Evolutionary conservation across 495 filamentous ascomycete genomes (phyloP).

Genomic region (Daldinia decipiens): DNA sequence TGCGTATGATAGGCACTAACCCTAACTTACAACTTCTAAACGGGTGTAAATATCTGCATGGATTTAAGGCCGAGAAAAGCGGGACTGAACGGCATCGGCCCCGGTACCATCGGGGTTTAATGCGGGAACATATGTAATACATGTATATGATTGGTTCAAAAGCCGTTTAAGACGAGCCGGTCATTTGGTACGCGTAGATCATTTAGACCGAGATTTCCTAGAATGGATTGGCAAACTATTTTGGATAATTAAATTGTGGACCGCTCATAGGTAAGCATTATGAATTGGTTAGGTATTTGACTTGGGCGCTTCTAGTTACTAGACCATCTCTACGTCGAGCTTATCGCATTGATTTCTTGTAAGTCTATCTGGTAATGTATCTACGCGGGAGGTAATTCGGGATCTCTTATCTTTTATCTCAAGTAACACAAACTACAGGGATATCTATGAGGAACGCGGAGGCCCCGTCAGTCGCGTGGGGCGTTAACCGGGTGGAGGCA

Average conservation of each 20-base stretch:
- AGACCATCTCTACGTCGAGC: too few relatives aligned
- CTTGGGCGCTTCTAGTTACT: neutral
- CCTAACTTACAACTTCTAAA: neutral
- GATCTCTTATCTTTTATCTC: constrained; percentile 23
- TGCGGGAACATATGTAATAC: constrained; percentile 14
- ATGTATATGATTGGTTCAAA: constrained; percentile 15
- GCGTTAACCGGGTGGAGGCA: constrained; percentile 26
- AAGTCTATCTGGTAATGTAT: neutral
- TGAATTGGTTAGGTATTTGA: neutral
- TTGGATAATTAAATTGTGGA: neutral
- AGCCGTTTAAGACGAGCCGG: constrained; percentile 17
- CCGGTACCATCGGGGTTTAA: constrained; percentile 15
- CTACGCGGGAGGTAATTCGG: neutral
- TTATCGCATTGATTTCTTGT: neutral
- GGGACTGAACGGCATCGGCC: constrained; percentile 27
- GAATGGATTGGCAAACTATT: constrained; percentile 1
- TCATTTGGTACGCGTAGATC: neutral
- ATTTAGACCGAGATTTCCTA: constrained; percentile 5
- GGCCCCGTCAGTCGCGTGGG: constrained; percentile 13
- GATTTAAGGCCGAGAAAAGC: constrained; percentile 24
- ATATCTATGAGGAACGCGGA: constrained; percentile 8
- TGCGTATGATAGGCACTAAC: neutral
- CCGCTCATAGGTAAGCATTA: neutral
- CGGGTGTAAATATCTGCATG: neutral
- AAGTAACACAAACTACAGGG: constrained; percentile 20